Base-by-base conservation (phyloP, 75 land plant genomes). In the Pinus albicaulis region DNA sequence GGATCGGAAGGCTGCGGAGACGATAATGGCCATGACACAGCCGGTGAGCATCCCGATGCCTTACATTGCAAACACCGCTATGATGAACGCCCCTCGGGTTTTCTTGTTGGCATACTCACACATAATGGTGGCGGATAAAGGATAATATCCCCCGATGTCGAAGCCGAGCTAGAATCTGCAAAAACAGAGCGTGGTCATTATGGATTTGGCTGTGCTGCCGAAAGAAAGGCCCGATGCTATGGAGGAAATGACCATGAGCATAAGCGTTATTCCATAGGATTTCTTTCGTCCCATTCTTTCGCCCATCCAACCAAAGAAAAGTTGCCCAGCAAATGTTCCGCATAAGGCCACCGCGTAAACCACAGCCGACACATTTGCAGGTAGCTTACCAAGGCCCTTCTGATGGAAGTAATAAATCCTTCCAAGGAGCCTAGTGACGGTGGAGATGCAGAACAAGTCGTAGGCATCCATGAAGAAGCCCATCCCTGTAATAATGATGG, bases 381-480 rank as follows among this genome's bases (percentile, higher is more conserved):
- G 90, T n/a, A 88, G 85, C 7, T 71, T 31, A 3, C 90, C 90
- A 4, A 89, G 90, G 55, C 28, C 58, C 57, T 55, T 56, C 0
- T 53, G 52, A 14, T 62, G 72, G 71, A 53, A 73, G 80, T 90
- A 90, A 74, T 90, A 90, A 61, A 90, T 77, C 12, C 93, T 82
- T 23, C 93, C 93, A n/a, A 91, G 84, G 31, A 91, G 81, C 55
- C 82, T 84, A 26, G 92, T 87, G 41, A 87, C 87, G 31, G 86
- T 78, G 66, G 93, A 82, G 25, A 91, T 87, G 79, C 85, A 84
- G 75, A 91, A 91, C 57, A 91, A 80, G 57, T 91, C 93, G 60
- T 91, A 91, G 0, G 93, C 92, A 56, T 91, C 93, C 48, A 91
- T 91, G 85, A 91, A 91, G 83, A 91, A 89, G 3, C 93, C 93